Percentiles rank a stretch among this genome's conserved stretches.
These are phyloP conservation scores for Emydomyces testavorans DNA, from an alignment of 2,329 filamentous ascomycete genomes.

Conservation along the genomic window DNA sequence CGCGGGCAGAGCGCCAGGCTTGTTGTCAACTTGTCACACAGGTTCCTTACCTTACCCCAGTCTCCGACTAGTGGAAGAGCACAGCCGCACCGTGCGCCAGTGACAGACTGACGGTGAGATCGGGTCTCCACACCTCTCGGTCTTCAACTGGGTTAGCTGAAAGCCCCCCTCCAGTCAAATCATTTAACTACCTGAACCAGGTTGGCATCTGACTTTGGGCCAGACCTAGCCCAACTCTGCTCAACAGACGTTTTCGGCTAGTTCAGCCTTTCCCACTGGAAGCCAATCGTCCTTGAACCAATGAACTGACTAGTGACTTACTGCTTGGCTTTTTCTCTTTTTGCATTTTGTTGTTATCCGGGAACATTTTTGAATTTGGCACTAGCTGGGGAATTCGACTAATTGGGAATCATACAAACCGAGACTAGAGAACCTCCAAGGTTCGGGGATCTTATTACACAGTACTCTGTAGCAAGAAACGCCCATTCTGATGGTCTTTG, in stretches of 20 bases:
- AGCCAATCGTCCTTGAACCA: conserved; percentile 2
- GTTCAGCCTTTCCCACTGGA: conserved; percentile 4
- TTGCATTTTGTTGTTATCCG: conserved; percentile 2
- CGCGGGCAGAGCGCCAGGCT: too few species aligned
- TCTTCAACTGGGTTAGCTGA: background rate
- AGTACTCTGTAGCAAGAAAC: background rate
- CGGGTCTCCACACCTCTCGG: conserved; percentile 6
- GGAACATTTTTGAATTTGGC: conserved; percentile 11
- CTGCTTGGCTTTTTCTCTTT: conserved; percentile 3
- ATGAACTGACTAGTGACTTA: too few species aligned
- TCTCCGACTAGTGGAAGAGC: conserved; percentile 17
- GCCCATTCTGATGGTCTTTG: background rate
- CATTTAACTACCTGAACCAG: background rate
- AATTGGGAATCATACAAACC: conserved; percentile 8
- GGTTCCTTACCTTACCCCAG: conserved; percentile 8
- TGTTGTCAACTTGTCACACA: too few species aligned
- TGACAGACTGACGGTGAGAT: conserved; percentile 16
- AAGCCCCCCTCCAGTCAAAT: background rate
- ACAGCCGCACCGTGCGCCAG: conserved; percentile 19
- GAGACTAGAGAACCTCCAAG: conserved; percentile 2
- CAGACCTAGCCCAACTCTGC: conserved; percentile 7
- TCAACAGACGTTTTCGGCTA: conserved; percentile 11
- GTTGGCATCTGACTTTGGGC: conserved; percentile 10
- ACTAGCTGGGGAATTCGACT: conserved; percentile 6
- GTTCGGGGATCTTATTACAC: conserved; percentile 2